Base-by-base conservation (phyloP, 768 basidiomycete genomes). In the Lanmaoa pseudosensibilis region DNA sequence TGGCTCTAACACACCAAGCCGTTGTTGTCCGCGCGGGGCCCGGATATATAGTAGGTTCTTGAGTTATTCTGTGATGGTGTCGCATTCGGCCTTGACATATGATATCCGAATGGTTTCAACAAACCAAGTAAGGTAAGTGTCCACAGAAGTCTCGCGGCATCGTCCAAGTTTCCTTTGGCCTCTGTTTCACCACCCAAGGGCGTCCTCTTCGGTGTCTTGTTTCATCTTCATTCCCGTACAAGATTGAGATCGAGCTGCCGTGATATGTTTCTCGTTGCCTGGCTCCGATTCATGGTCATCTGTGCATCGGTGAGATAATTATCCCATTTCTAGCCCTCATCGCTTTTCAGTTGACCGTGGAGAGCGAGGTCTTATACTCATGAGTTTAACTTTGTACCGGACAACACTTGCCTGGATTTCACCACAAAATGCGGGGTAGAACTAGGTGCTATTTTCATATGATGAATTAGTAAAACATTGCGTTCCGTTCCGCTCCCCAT, bases 361-460 rank as follows among this genome's bases (percentile, higher is more conserved):
- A 52, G 50, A 46, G 21, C 37, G 44, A 52, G 44, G 36, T 13
- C 7, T 32, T 34, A 27, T 39, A 27, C 45, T n/a, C 30, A 11
- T 47, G 34, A 59, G 23, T 45, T 44, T 18, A 40, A 32, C 45
- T 43, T 13, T 18, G 46, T 52, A 25, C 58, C 57, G 58, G 41
- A 32, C 36, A 47, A 58, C 50, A 36, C 27, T 50, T 46, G 45
- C 46, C 23, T 40, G 44, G 15, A 44, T 34, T 37, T 43, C 46
- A 8, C 23, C 18, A 39, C 46, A 23, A 13, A 15, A 45, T 57
- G 37, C 19, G 55, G 47, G 54, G 45, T 27, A 40, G 32, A 27
- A 21, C 51, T 13, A 23, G n/a, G 25, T 16, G 16, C 33, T 56
- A 56, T 57, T 57, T 57, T 38, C 36, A 44, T 39, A 32, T 38